These are phyloP conservation scores for Trichosanthes truncata DNA, from an alignment of 306 rosid genomes.

Conservation along the genomic window DNA sequence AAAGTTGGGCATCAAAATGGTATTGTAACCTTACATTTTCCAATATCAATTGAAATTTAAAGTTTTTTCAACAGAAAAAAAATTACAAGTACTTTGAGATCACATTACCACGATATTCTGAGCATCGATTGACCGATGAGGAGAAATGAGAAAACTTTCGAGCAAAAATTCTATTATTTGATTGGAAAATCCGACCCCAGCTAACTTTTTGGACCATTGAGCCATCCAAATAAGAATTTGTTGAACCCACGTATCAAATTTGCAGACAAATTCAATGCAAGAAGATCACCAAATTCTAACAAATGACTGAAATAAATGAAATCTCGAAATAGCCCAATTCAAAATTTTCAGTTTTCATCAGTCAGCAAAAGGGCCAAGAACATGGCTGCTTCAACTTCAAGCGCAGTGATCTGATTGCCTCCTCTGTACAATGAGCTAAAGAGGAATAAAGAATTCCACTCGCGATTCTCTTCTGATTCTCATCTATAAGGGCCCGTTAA, in stretches of 20 bases:
- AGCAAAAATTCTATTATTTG: not conserved
- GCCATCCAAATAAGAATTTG: not conserved
- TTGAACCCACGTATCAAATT: not conserved
- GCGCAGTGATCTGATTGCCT: not conserved
- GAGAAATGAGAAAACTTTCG: not conserved
- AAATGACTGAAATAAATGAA: not conserved
- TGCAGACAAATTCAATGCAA: not conserved
- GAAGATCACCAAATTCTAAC: not conserved
- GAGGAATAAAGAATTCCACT: constrained; percentile 3
- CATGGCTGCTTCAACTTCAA: not conserved
- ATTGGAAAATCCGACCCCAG: not conserved
- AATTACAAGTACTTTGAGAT: too few relatives aligned
- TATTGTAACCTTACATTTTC: too few relatives aligned
- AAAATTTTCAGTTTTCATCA: not conserved
- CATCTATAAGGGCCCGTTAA: not conserved
- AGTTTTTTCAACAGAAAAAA: too few relatives aligned
- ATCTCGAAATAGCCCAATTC: not conserved
- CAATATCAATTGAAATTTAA: too few relatives aligned
- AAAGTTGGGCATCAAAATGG: too few relatives aligned
- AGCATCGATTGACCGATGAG: not conserved
- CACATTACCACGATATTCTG: too few relatives aligned
- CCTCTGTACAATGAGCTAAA: not conserved
- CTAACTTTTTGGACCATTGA: not conserved
- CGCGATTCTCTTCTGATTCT: not conserved
- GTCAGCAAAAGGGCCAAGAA: not conserved